Evolutionary conservation across 208 protist genomes (phyloP), one percentile per base, ranked within the genome.

Genomic region (Paratrypanosoma confusum): DNA sequence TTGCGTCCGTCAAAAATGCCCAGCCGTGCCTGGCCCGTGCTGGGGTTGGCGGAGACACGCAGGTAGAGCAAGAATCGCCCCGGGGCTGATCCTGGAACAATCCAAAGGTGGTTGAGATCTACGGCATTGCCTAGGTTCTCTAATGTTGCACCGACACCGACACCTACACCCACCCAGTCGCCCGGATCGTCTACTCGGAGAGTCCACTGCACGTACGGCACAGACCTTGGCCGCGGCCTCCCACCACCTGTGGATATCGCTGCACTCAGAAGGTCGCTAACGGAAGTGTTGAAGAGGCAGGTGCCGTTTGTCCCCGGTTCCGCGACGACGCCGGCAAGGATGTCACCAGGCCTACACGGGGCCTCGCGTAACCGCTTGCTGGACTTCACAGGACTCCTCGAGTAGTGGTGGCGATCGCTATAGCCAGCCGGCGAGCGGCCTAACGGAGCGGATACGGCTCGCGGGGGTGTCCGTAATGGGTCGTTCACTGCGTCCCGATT

Each of bases 151-250:
- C 82, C 82, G 20, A 91, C 82, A 14, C 82, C 82, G 5, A 88
- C 82, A 18, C 82, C 82, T 42, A 91, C 67, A 37, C 77, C 82
- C 0, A 91, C 78, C 82, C 82, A 91, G 39, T 87, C 78, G 5
- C 82, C 82, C 0, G 74, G 65, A 26, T 91, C 72, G 7, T 85
- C 72, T 3, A 91, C 53, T 5, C 69, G 65, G 28, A 91, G 47
- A 7, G 66, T 36, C 74, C 77, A 91, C 57, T 85, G 66, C 6
- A 84, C 54, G 6, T 8, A 29, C 6, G 10, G 5, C 8, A 24
- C 22, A 13, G 25, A 41, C 16, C 23, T 21, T 2, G 55, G 57
- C 11, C 57, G 62, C 20, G 39, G 24, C 21, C 5, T 22, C 22
- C n/a, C 29, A 13, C 16, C n/a, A 48, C 20, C 57, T 57, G 17